These are phyloP conservation scores for Harringtonia aguacate DNA, from an alignment of 2,329 filamentous ascomycete species.

Conservation along the genomic window DNA sequence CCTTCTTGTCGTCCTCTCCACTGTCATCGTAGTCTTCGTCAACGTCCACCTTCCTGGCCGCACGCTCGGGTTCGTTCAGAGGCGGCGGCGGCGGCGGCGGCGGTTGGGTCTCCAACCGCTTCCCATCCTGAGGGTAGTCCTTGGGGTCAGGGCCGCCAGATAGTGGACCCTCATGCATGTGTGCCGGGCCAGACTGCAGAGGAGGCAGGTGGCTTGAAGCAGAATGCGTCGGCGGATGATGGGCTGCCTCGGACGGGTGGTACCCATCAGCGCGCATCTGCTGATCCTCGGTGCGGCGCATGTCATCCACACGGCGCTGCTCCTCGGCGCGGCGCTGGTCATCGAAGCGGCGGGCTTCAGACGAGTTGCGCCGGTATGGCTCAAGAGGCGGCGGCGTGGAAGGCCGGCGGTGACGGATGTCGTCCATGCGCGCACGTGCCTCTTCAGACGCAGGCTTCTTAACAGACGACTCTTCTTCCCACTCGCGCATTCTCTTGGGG, in stretches of 20 bases:
- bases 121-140: slow-evolving; percentile 42
- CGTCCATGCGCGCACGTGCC: slow-evolving; percentile 74
- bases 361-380: slow-evolving; percentile 66
- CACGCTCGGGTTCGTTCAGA: slow-evolving; percentile 64
- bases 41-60: slow-evolving; percentile 90
- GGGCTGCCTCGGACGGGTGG: slow-evolving; percentile 85
- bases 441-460: slow-evolving; percentile 91
- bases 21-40: slow-evolving; percentile 97
- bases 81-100: slow-evolving; percentile 38
- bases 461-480: slow-evolving; percentile 70
- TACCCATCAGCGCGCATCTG: slow-evolving; percentile 69
- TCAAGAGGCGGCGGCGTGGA: slow-evolving; percentile 65
- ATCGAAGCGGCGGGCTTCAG: slow-evolving; percentile 56
- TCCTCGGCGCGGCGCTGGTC: slow-evolving; percentile 47
- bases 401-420: slow-evolving; percentile 67
- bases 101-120: slow-evolving; percentile 32
- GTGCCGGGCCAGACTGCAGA: slow-evolving; percentile 48
- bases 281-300: slow-evolving; percentile 44
- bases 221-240: slow-evolving; percentile 60
- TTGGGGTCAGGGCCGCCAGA: slow-evolving; percentile 33
- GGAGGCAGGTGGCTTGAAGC: slow-evolving; percentile 50
- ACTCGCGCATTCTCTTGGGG: slow-evolving; percentile 80
- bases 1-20: slow-evolving; percentile 71
- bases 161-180: slow-evolving; percentile 39
- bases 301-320: slow-evolving; percentile 48